Evolutionary conservation across 2,329 filamentous ascomycete genomes (phyloP).

Genomic region (Aspergillus proliferans): DNA sequence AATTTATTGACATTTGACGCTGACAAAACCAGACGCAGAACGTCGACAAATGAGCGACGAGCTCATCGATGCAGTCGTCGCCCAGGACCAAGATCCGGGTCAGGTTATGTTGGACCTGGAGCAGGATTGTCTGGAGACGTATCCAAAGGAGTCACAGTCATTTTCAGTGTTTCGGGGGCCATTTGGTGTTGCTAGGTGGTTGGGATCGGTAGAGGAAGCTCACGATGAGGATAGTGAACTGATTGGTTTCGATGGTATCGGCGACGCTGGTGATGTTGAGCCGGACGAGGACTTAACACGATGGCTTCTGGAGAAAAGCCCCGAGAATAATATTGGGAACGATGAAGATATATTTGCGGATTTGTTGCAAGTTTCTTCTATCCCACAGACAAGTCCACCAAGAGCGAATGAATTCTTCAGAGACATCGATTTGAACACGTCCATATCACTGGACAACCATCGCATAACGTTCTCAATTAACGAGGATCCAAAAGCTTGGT

Average conservation of each 20-base stretch:
- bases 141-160: background rate
- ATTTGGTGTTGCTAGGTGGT: conserved; percentile 9
- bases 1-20: background rate
- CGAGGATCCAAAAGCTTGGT: conserved; percentile 7
- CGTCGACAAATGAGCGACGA: conserved; percentile 10
- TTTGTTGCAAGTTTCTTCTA: background rate
- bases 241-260: background rate
- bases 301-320: background rate
- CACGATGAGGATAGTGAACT: background rate
- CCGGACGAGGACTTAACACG: background rate
- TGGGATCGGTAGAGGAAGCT: background rate
- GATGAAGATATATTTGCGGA: background rate
- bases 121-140: background rate
- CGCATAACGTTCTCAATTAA: background rate
- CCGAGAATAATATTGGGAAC: background rate
- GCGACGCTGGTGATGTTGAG: background rate
- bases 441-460: background rate
- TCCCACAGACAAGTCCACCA: background rate
- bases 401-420: background rate
- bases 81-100: conserved; percentile 2
- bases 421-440: background rate
- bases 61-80: conserved; percentile 1
- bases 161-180: conserved; percentile 9
- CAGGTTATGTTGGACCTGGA: conserved; percentile 10
- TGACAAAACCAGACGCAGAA: conserved; percentile 5